Evolutionary conservation across 257 asterid species (phyloP), one percentile per base, ranked within the genome.

Genomic region (Ballota nigra): DNA sequence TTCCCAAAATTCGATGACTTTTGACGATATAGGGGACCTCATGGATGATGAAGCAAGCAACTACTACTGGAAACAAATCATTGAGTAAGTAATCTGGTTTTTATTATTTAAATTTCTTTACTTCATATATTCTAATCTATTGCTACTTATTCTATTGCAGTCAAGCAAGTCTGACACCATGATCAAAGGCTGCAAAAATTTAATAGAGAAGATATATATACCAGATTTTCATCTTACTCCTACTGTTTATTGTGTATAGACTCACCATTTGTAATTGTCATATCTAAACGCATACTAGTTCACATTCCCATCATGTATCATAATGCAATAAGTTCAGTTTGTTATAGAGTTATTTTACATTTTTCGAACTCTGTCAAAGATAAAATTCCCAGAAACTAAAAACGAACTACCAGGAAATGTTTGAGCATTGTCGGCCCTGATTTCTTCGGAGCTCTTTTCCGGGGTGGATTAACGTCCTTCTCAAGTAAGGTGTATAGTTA

Each of bases 51-150:
- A 80, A 59, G 75, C 82, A 52, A 70, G 34, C 43, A 75, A 69
- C 82, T 64, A 66, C 47, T 73, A 58, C 75, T 80, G 82, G 84
- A 74, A 74, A 69, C 82, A 80, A 71, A 64, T 80, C 55, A 59
- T 73, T 5, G 59, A 80, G 85, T 77, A 77, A 64, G 75, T 76
- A 51, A 38, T 19, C 8, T 40, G 7, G 18, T 52, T 41, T 33
- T 20, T 47, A 33, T 52, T 6, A 67, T 49, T 34, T 10, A 4
- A 62, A 19, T 18, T 28, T 1, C 4, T 60, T 36, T 19, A 5
- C 4, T 52, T 59, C 15, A 10, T 31, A 29, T 47, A 40, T 67
- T 59, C 20, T 58, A 60, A 51, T 69, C 59, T 63, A 6, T 60
- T 69, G 55, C 31, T 28, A 24, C 6, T 55, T 2, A 56, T 22